Conservation (phyloP, 306 rosid genomes). For the Morella rubra region DNA sequence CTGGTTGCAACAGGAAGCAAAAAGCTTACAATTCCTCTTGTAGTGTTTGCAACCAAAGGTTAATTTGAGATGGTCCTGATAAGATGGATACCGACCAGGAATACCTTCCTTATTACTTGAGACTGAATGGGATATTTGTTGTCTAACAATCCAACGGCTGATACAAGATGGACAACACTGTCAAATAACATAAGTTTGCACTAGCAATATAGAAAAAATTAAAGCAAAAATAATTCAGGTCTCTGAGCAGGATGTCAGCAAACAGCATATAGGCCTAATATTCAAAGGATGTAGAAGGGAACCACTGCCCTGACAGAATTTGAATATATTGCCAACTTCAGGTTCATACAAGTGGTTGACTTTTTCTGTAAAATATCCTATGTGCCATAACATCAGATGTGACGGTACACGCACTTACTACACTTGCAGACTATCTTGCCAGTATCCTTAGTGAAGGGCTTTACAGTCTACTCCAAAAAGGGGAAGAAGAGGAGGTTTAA, state of each 20-base stretch:
- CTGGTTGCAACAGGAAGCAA: conserved; percentile 83
- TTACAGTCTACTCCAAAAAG: conserved; percentile 5
- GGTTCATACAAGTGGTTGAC: neutral
- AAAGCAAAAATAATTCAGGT: neutral
- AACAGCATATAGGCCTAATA: neutral
- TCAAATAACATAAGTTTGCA: conserved; percentile 26
- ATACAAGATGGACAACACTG: conserved; percentile 29
- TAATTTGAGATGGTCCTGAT: conserved; percentile 55
- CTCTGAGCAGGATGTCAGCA: neutral
- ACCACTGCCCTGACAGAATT: neutral
- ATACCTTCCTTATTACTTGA: conserved; percentile 52
- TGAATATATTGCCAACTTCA: neutral
- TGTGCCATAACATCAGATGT: neutral
- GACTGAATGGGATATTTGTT: conserved; percentile 46
- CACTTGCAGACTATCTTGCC: conserved; percentile 20
- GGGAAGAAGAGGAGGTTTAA: neutral
- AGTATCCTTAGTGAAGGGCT: conserved; percentile 22
- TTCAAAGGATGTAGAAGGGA: neutral
- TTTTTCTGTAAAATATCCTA: conserved; percentile 11
- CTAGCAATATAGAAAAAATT: neutral
- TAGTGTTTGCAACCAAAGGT: conserved; percentile 87
- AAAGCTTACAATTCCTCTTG: conserved; percentile 86
- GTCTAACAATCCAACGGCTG: conserved; percentile 87
- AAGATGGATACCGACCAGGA: conserved; percentile 73
- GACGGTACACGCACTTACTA: conserved; percentile 3